Percentiles rank a stretch among this genome's conserved stretches.
Evolutionary conservation across 305 asterid species (phyloP).

Genomic region (Solanum aculeatissimum): DNA sequence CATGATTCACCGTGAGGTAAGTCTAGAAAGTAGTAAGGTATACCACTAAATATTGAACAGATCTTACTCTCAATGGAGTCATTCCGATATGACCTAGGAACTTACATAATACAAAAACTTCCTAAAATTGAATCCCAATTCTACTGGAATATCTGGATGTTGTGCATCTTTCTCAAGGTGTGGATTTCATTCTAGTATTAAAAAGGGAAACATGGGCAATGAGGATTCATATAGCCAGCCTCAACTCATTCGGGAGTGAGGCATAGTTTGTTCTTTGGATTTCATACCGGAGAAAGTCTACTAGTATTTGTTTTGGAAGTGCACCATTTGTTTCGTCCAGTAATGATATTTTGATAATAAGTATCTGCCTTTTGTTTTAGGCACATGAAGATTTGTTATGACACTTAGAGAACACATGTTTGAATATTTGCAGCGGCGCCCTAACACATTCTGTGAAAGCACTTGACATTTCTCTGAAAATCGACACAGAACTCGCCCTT

Average conservation of each 20-base stretch:
- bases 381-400: neutral
- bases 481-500: slow-evolving; percentile 87
- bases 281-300: neutral
- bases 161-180: neutral
- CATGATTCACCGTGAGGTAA: neutral
- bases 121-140: neutral
- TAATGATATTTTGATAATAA: neutral
- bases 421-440: slow-evolving; percentile 60
- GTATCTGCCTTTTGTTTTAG: too few species aligned
- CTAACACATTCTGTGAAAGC: slow-evolving; percentile 96
- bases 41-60: too few species aligned
- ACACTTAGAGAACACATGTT: neutral
- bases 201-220: neutral
- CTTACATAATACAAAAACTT: too few species aligned
- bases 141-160: too few species aligned
- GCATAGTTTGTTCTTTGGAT: neutral
- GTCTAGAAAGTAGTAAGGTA: too few species aligned
- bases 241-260: neutral
- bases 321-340: neutral
- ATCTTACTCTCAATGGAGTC: too few species aligned
- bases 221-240: neutral
- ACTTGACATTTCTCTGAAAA: slow-evolving; percentile 83
- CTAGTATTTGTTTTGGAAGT: neutral
- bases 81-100: too few species aligned
- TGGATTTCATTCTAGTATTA: neutral